A percentile compares a stretch with the other conserved stretches of the same genome.
Evolutionary conservation across 164 flowering plant genomes (phyloP).

Genomic region (Vitis amurensis): DNA sequence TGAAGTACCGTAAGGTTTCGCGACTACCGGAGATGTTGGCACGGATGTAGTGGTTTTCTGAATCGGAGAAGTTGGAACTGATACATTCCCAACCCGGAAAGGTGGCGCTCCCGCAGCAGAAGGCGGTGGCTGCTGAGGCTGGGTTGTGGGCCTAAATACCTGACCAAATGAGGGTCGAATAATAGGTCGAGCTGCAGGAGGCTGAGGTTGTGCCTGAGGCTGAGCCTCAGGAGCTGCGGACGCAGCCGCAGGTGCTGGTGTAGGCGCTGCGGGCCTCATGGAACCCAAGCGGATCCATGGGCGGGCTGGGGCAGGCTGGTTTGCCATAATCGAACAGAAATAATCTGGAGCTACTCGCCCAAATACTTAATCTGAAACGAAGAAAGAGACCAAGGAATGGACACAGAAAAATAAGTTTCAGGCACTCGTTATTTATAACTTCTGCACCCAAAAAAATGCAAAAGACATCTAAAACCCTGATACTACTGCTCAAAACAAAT

Average conservation of each 20-base stretch:
- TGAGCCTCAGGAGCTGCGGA: no score
- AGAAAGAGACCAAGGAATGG: background rate
- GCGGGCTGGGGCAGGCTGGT: conserved; percentile 26
- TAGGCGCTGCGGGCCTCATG: conserved; percentile 5
- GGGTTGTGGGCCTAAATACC: background rate
- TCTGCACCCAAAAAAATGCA: background rate
- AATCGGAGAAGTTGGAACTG: background rate
- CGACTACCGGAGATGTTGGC: conserved; percentile 1
- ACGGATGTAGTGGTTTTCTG: conserved; percentile 1
- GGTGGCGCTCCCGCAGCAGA: conserved; percentile 6
- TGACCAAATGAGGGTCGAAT: conserved; percentile 7
- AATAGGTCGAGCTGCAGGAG: conserved; percentile 20
- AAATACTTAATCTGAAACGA: background rate
- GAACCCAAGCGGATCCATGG: conserved; percentile 44
- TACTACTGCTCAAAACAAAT: background rate
- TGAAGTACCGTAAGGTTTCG: background rate
- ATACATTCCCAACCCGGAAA: no score
- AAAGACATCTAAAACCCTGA: background rate
- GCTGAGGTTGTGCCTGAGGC: conserved; percentile 4
- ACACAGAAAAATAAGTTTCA: background rate
- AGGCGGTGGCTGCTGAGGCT: conserved; percentile 7
- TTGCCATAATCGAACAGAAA: conserved; percentile 21
- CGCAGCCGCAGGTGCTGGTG: background rate
- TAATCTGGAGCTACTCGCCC: no score
- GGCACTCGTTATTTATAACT: conserved; percentile 22